A percentile compares a stretch with the other conserved stretches of the same genome.
These are phyloP conservation scores for Prototheca cutis DNA, from an alignment of 163 green algal species.

Conservation along the genomic window DNA sequence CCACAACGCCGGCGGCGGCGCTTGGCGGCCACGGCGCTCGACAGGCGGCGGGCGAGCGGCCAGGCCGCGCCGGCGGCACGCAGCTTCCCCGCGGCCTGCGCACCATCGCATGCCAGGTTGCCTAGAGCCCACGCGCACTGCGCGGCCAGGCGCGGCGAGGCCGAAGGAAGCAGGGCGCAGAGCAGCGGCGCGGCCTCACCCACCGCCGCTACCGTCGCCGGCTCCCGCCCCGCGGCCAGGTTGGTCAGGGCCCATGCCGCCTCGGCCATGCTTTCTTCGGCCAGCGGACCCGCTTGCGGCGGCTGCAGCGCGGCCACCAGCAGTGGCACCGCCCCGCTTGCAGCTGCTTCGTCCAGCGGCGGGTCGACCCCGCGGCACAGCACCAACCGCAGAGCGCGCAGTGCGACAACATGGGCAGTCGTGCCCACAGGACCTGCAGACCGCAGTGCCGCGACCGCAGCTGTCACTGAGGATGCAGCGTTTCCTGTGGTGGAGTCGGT, in stretches of 20 bases:
- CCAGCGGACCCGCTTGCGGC: slow-evolving; percentile 5
- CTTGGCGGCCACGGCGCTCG: background rate
- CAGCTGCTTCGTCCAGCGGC: background rate
- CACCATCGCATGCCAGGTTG: slow-evolving; percentile 7
- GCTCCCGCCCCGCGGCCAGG: slow-evolving; percentile 16
- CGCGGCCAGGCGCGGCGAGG: slow-evolving; percentile 2
- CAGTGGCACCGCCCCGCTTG: slow-evolving; percentile 15
- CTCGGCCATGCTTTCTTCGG: slow-evolving; percentile 26
- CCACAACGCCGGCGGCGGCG: no score
- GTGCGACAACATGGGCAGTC: slow-evolving; percentile 9
- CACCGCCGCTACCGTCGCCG: background rate
- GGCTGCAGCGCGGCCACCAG: slow-evolving; percentile 27
- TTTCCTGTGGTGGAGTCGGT: no score
- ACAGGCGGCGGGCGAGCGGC: slow-evolving; percentile 4
- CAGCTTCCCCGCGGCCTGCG: slow-evolving; percentile 3
- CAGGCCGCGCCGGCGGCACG: slow-evolving; percentile 10
- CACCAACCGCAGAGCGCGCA: slow-evolving; percentile 16
- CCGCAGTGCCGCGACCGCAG: background rate
- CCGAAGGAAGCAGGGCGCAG: slow-evolving; percentile 3
- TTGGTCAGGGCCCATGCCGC: slow-evolving; percentile 33
- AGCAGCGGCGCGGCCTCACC: slow-evolving; percentile 3
- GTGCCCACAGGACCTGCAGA: slow-evolving; percentile 8
- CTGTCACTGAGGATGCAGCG: no score
- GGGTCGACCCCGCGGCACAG: slow-evolving; percentile 15
- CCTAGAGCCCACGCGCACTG: slow-evolving; percentile 14